Conservation (phyloP, 768 basidiomycete species). For the Trametes maxima region DNA sequence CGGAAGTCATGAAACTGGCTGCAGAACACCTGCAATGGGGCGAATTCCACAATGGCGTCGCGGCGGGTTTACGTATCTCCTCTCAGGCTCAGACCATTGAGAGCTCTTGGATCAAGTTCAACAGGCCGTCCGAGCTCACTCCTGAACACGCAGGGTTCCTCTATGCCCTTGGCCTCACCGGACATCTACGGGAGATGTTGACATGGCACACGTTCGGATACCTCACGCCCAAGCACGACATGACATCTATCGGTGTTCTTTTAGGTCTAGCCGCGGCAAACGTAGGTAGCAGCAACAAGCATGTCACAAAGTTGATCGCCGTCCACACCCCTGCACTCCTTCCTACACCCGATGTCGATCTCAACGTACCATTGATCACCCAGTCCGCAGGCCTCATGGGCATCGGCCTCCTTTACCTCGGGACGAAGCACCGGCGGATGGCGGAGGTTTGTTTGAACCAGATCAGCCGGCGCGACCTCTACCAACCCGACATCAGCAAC, state of each 20-base stretch:
- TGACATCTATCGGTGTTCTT: slow-evolving; percentile 91
- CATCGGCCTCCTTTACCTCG: slow-evolving; percentile 88
- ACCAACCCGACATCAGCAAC: slow-evolving; percentile 80
- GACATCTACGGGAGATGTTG: slow-evolving; percentile 85
- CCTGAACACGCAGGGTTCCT: slow-evolving; percentile 97
- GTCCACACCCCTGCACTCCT: slow-evolving; percentile 94
- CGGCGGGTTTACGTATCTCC: slow-evolving; percentile 84
- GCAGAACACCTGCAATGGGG: slow-evolving; percentile 83
- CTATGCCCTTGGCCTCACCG: slow-evolving; percentile 87
- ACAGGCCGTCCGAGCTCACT: slow-evolving; percentile 87
- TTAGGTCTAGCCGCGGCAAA: slow-evolving; percentile 93
- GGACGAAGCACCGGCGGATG: slow-evolving; percentile 85
- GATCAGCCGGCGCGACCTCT: slow-evolving; percentile 75
- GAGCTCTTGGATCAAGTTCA: slow-evolving; percentile 95
- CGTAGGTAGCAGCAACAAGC: slow-evolving; percentile 79
- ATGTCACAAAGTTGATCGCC: slow-evolving; percentile 88
- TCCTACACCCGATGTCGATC: slow-evolving; percentile 81
- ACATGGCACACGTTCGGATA: slow-evolving; percentile 97
- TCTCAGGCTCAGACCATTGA: slow-evolving; percentile 77
- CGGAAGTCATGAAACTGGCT: slow-evolving; percentile 73
- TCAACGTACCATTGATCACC: slow-evolving; percentile 87
- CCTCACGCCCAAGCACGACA: slow-evolving; percentile 93
- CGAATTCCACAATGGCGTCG: slow-evolving; percentile 98
- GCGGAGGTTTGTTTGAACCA: slow-evolving; percentile 90
- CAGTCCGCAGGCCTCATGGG: slow-evolving; percentile 89